phyloP scores from a whole-genome alignment of 306 rosid species.

The Rubus idaeus region DNA sequence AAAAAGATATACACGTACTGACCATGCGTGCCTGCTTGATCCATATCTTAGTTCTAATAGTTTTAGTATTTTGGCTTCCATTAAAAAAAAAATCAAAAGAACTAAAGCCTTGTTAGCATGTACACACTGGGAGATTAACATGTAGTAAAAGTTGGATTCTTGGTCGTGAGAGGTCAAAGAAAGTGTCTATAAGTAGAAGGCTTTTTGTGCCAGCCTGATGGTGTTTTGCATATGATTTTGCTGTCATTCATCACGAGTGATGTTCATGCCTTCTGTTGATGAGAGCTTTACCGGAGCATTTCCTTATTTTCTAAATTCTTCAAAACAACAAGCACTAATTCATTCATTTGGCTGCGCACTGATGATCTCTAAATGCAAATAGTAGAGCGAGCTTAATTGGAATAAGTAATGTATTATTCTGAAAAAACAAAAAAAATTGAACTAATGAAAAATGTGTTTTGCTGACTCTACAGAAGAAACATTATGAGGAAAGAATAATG shows the following conservation, averaged over 20 bases:
- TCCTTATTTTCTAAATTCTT: neutral
- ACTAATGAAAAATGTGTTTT: slow-evolving; percentile 28
- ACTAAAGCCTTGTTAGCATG: too few species aligned
- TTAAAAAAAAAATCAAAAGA: too few species aligned
- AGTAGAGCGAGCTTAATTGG: neutral
- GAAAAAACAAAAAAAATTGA: neutral
- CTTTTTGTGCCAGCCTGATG: too few species aligned
- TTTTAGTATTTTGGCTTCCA: too few species aligned
- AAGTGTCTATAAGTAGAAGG: too few species aligned
- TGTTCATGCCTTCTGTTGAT: neutral
- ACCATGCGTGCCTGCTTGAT: too few species aligned
- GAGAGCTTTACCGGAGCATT: neutral
- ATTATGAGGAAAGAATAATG: slow-evolving; percentile 18
- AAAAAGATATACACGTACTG: too few species aligned
- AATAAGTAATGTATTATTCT: slow-evolving; percentile 2
- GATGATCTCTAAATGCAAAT: neutral
- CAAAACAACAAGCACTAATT: neutral
- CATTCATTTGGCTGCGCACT: neutral
- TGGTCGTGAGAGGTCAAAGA: too few species aligned
- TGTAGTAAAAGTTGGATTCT: too few species aligned
- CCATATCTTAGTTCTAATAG: too few species aligned
- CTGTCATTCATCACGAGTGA: neutral
- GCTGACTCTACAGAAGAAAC: slow-evolving; percentile 13
- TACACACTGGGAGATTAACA: too few species aligned
- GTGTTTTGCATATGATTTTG: neutral